Conservation (phyloP, 495 filamentous ascomycete species). For the Lindgomyces ingoldianus region DNA sequence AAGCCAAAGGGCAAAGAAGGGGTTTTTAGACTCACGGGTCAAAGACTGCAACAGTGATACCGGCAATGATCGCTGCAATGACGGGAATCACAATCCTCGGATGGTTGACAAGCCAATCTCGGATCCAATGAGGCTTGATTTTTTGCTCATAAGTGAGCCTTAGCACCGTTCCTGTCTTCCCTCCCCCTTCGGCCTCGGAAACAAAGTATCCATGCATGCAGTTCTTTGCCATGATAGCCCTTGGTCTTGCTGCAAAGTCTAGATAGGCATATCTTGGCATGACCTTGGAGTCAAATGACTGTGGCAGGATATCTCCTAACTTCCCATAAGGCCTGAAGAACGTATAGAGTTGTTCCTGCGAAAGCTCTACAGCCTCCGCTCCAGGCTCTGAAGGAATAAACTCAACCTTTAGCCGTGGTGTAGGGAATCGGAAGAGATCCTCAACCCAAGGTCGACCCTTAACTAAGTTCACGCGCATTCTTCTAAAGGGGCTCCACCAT, state of each 20-base stretch:
- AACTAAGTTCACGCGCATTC: slow-evolving; percentile 68
- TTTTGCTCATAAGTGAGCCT: slow-evolving; percentile 80
- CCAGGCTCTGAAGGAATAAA: slow-evolving; percentile 73
- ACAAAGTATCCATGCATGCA: slow-evolving; percentile 87
- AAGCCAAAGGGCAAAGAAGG: slow-evolving; percentile 42
- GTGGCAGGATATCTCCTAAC: slow-evolving; percentile 73
- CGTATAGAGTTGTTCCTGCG: slow-evolving; percentile 81
- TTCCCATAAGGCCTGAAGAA: slow-evolving; percentile 91
- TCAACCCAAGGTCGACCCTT: slow-evolving; percentile 91
- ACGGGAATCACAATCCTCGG: slow-evolving; percentile 84
- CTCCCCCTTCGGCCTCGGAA: slow-evolving; percentile 60
- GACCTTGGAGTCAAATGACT: slow-evolving; percentile 80
- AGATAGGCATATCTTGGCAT: slow-evolving; percentile 76
- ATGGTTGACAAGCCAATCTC: slow-evolving; percentile 87
- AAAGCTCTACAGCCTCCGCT: slow-evolving; percentile 68
- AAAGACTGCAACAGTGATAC: slow-evolving; percentile 87
- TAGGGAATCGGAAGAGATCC: slow-evolving; percentile 83
- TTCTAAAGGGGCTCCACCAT: slow-evolving; percentile 83
- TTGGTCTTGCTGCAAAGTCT: slow-evolving; percentile 68
- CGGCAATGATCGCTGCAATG: slow-evolving; percentile 74
- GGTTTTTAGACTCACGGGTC: slow-evolving; percentile 60
- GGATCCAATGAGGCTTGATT: slow-evolving; percentile 71
- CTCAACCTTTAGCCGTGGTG: slow-evolving; percentile 72
- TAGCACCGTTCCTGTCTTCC: slow-evolving; percentile 70
- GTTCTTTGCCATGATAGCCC: slow-evolving; percentile 83